Evolutionary conservation across 139 green algal species (phyloP).

Genomic region (Tetraselmis striata): DNA sequence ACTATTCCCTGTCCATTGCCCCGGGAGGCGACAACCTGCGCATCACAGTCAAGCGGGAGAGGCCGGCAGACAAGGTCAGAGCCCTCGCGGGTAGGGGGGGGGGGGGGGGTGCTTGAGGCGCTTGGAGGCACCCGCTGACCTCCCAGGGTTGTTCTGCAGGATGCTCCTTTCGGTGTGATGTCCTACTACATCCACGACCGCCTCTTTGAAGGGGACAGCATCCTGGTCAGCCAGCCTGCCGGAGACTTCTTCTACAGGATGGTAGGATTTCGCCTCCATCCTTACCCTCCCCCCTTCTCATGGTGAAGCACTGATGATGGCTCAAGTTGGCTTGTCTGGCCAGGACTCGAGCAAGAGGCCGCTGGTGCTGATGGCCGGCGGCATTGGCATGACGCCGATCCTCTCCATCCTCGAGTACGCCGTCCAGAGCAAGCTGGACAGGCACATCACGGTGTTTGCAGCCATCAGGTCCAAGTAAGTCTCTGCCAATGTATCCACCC

Average conservation of each 20-base stretch:
- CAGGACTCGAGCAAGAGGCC: neutral
- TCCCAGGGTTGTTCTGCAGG: too few relatives aligned
- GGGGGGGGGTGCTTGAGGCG: too few relatives aligned
- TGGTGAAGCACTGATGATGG: too few relatives aligned
- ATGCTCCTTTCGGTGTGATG: neutral
- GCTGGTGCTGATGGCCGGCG: slow-evolving; percentile 18
- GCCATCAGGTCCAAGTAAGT: too few relatives aligned
- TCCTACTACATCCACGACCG: neutral
- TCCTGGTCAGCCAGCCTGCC: neutral
- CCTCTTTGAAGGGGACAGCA: neutral
- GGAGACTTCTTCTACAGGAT: neutral
- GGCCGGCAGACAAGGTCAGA: neutral
- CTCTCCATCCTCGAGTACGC: slow-evolving; percentile 11
- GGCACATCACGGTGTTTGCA: neutral
- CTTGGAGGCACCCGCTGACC: too few relatives aligned
- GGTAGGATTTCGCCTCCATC: too few relatives aligned
- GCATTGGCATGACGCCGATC: slow-evolving; percentile 21
- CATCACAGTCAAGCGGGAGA: neutral
- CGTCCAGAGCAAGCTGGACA: neutral
- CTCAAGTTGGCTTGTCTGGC: too few relatives aligned
- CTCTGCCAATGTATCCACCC: too few relatives aligned
- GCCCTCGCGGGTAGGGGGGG: too few relatives aligned
- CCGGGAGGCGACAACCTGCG: neutral
- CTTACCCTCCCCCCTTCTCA: too few relatives aligned
- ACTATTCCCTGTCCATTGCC: neutral